Conservation (phyloP, 2,329 filamentous ascomycete species). For the Microdochium bolleyi region DNA sequence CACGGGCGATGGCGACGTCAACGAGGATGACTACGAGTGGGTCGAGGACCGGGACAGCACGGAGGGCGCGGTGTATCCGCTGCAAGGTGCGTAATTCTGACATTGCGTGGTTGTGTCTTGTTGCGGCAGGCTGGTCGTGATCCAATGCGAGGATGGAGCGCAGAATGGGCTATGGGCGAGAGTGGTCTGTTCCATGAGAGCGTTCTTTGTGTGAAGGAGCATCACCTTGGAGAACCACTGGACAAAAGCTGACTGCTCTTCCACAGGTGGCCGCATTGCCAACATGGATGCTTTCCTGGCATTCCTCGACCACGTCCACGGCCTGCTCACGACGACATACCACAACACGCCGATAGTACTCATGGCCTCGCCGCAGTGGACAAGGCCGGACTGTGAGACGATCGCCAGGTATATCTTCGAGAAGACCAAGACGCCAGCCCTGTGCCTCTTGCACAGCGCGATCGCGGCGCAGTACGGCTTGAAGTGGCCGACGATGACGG, state of each 20-base stretch:
- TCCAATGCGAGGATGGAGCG: too few relatives aligned
- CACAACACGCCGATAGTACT: slow-evolving; percentile 95
- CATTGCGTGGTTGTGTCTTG: neutral
- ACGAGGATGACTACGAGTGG: slow-evolving; percentile 59
- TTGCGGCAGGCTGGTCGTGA: slow-evolving; percentile 1
- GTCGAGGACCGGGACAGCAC: slow-evolving; percentile 84
- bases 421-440: slow-evolving; percentile 88
- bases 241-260: slow-evolving; percentile 20
- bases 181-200: too few relatives aligned
- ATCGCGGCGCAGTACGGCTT: slow-evolving; percentile 82
- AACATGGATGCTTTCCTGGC: slow-evolving; percentile 93
- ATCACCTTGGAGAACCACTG: too few relatives aligned
- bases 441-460: slow-evolving; percentile 84
- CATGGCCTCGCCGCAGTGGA: slow-evolving; percentile 85
- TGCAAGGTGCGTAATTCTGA: slow-evolving; percentile 41
- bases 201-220: too few relatives aligned
- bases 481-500: slow-evolving; percentile 65
- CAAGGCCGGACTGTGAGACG: slow-evolving; percentile 74
- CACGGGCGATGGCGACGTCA: slow-evolving; percentile 29
- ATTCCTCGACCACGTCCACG: slow-evolving; percentile 85
- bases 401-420: slow-evolving; percentile 95
- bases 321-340: slow-evolving; percentile 80
- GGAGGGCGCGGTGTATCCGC: slow-evolving; percentile 85
- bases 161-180: too few relatives aligned
- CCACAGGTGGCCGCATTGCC: slow-evolving; percentile 67